Percentiles rank a stretch among this genome's conserved stretches.
These are phyloP conservation scores for Talaromyces liani DNA, from an alignment of 495 filamentous ascomycete genomes.

Conservation along the genomic window DNA sequence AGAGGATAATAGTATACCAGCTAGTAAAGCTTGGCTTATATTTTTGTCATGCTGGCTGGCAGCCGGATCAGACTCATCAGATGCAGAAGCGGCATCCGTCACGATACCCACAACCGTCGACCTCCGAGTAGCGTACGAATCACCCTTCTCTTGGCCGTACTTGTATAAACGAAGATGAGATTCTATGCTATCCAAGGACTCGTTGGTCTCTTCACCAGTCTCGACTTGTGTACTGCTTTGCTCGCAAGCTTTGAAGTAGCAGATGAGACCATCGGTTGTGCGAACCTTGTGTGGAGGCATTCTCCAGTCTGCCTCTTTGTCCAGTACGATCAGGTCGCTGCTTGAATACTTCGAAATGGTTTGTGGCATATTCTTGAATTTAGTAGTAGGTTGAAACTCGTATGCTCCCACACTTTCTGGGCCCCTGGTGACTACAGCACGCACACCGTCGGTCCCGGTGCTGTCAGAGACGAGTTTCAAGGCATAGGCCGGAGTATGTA, in stretches of 20 bases:
- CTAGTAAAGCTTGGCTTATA: neutral
- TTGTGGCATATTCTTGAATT: constrained; percentile 1
- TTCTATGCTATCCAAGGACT: neutral
- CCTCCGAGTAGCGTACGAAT: neutral
- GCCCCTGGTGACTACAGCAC: neutral
- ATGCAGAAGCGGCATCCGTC: neutral
- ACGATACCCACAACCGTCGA: neutral
- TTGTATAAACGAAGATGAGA: neutral
- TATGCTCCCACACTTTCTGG: neutral
- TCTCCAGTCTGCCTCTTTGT: constrained; percentile 1
- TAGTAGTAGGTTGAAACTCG: neutral
- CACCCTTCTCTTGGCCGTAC: neutral
- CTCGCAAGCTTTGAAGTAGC: constrained; percentile 1
- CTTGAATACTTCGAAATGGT: neutral
- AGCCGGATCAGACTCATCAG: neutral
- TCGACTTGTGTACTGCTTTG: neutral
- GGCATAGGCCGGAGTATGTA: constrained; percentile 1
- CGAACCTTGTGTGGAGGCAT: constrained; percentile 1
- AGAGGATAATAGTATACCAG: constrained; percentile 1
- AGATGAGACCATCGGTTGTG: neutral
- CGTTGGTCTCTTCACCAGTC: neutral
- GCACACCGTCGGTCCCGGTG: neutral
- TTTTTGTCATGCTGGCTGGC: neutral
- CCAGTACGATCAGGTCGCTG: neutral
- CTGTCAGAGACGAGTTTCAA: constrained; percentile 1